Conservation (phyloP, 1,139 yeast species). For the Saccharomycopsis hybrid region DNA sequence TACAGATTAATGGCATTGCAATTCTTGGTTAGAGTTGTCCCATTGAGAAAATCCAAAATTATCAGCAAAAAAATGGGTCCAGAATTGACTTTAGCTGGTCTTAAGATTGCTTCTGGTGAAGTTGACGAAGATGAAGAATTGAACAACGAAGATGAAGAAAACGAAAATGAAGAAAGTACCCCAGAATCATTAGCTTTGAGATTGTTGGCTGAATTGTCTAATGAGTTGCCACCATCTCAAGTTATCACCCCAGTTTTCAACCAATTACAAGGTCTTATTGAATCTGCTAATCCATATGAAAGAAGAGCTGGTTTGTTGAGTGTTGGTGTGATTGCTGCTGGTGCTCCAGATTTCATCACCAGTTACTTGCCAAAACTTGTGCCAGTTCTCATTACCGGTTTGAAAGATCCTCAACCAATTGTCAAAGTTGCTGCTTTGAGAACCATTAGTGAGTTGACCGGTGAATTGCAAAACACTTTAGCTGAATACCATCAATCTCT, state of each 20-base stretch:
- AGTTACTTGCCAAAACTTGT: conserved; percentile 68
- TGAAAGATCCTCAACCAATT: conserved; percentile 65
- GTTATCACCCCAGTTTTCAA: conserved; percentile 77
- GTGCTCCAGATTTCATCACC: conserved; percentile 89
- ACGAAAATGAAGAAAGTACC: conserved; percentile 84
- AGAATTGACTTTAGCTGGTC: conserved; percentile 64
- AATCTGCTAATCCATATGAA: conserved; percentile 63
- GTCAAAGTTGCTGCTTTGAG: conserved; percentile 86
- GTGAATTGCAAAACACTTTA: conserved; percentile 77
- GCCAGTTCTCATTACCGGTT: conserved; percentile 67
- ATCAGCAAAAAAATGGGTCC: conserved; percentile 70
- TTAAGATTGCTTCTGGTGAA: conserved; percentile 76
- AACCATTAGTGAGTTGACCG: conserved; percentile 70
- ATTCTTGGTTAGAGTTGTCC: conserved; percentile 72
- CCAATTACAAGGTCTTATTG: conserved; percentile 54
- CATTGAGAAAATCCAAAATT: conserved; percentile 64
- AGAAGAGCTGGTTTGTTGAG: conserved; percentile 85
- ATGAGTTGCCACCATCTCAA: conserved; percentile 88
- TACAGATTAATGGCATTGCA: conserved; percentile 79
- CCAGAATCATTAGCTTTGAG: conserved; percentile 78
- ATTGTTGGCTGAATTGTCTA: conserved; percentile 69
- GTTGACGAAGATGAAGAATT: conserved; percentile 66
- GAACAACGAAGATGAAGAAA: conserved; percentile 78
- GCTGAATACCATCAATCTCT: conserved; percentile 78
- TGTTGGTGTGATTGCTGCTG: conserved; percentile 78